These are phyloP conservation scores for Ophiostoma pallidulum DNA, from an alignment of 2,329 filamentous ascomycete genomes.

Conservation along the genomic window DNA sequence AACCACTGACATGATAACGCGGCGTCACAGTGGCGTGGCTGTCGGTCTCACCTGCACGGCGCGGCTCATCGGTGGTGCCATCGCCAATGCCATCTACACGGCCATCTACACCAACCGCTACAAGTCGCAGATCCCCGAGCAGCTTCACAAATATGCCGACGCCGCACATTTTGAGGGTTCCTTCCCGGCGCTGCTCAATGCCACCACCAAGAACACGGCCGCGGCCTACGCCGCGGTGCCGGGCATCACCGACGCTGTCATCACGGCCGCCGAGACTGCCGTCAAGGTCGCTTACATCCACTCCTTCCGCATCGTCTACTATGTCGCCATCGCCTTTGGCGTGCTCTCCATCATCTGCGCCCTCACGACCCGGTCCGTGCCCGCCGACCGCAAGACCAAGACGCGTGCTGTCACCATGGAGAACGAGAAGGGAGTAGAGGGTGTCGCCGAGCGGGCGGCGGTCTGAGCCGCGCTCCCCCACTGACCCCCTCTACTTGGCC, in stretches of 20 bases:
- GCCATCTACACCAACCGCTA: conserved; percentile 22
- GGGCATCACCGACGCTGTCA: neutral
- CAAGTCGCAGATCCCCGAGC: neutral
- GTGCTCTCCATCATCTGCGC: neutral
- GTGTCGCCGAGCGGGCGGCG: too few relatives aligned
- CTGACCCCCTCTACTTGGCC: too few relatives aligned
- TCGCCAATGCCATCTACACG: conserved; percentile 29
- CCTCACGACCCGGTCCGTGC: neutral
- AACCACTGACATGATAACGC: too few relatives aligned
- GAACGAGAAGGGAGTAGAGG: too few relatives aligned
- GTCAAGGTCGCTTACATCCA: neutral
- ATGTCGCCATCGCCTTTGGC: neutral
- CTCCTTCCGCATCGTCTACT: neutral
- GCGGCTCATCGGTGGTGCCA: conserved; percentile 27
- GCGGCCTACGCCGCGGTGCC: neutral
- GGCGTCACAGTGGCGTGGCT: conserved; percentile 26
- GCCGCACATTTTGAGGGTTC: too few relatives aligned
- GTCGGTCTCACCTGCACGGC: conserved; percentile 28
- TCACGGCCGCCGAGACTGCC: neutral
- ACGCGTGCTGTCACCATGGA: too few relatives aligned
- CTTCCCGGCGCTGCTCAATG: neutral
- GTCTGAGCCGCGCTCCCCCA: too few relatives aligned
- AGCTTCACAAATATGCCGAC: too few relatives aligned
- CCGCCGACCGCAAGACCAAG: too few relatives aligned
- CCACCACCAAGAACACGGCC: neutral